A percentile compares a stretch with the other conserved stretches of the same genome.
phyloP scores from a whole-genome alignment of 78 protist species.

The Guillardia theta region DNA sequence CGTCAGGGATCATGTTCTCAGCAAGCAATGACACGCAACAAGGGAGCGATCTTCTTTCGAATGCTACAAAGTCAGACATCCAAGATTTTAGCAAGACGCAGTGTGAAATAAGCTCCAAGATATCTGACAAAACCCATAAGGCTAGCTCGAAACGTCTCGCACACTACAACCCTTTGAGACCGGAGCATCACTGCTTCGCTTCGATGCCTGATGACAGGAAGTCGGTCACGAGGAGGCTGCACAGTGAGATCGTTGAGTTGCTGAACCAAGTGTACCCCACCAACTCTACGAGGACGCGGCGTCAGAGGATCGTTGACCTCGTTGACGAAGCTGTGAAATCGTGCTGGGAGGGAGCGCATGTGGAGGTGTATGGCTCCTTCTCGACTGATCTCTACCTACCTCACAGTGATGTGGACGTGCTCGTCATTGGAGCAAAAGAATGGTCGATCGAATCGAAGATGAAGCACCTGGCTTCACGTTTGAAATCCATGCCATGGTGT shows the following conservation, averaged over 20 bases:
- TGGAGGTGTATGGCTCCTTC: neutral
- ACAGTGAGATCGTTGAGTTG: neutral
- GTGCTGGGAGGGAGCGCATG: neutral
- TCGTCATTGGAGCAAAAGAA: neutral
- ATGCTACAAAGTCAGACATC: too few relatives aligned
- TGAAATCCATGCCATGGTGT: neutral
- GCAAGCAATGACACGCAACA: too few relatives aligned
- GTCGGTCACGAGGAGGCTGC: neutral
- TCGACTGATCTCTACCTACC: neutral
- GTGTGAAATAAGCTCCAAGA: too few relatives aligned
- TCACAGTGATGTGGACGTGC: constrained; percentile 2
- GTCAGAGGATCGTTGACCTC: neutral
- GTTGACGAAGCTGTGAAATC: neutral
- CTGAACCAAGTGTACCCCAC: neutral
- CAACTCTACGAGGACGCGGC: neutral
- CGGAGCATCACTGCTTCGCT: neutral
- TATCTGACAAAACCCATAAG: too few relatives aligned
- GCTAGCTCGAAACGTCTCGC: neutral
- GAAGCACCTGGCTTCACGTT: neutral
- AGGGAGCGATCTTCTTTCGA: too few relatives aligned
- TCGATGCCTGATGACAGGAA: neutral
- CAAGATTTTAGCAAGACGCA: too few relatives aligned
- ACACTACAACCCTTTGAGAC: neutral
- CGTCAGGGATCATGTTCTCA: too few relatives aligned
- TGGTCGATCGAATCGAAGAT: neutral